These are phyloP conservation scores for Aspergillus unguis DNA, from an alignment of 2,329 filamentous ascomycete genomes.

Conservation along the genomic window DNA sequence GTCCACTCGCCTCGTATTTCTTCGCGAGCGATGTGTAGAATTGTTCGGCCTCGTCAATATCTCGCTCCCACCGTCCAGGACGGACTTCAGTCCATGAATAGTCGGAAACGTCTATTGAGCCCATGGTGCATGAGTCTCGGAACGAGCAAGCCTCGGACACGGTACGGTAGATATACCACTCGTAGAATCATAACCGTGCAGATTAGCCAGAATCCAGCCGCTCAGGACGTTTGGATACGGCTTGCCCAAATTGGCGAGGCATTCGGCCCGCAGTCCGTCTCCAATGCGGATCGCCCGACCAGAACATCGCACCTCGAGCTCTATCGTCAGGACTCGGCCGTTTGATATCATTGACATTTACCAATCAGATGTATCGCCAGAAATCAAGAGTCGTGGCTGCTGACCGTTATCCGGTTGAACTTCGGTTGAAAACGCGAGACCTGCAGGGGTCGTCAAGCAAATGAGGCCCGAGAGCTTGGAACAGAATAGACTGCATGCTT, in stretches of 20 bases:
- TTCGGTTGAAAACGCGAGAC: too few species aligned
- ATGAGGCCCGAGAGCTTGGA: too few species aligned
- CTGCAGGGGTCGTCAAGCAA: too few species aligned
- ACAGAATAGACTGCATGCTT: too few species aligned
- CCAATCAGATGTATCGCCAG: not conserved
- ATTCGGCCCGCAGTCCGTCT: slow-evolving; percentile 9
- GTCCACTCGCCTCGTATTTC: slow-evolving; percentile 36
- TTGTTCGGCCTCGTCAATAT: slow-evolving; percentile 42
- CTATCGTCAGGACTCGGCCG: not conserved
- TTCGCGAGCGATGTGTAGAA: slow-evolving; percentile 40
- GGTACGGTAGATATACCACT: too few species aligned
- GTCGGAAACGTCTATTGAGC: slow-evolving; percentile 2
- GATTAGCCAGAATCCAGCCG: not conserved
- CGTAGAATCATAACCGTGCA: too few species aligned
- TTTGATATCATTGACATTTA: not conserved
- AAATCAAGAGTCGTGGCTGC: too few species aligned
- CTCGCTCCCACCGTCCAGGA: slow-evolving; percentile 22
- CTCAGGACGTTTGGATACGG: not conserved
- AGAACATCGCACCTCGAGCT: too few species aligned
- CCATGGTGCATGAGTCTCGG: not conserved
- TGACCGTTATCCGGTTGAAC: too few species aligned
- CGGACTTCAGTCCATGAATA: slow-evolving; percentile 8
- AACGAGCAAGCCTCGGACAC: not conserved
- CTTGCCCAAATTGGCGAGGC: slow-evolving; percentile 8
- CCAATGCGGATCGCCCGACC: not conserved